Evolutionary conservation across 768 basidiomycete species (phyloP).

Genomic region (Calocybe indica): DNA sequence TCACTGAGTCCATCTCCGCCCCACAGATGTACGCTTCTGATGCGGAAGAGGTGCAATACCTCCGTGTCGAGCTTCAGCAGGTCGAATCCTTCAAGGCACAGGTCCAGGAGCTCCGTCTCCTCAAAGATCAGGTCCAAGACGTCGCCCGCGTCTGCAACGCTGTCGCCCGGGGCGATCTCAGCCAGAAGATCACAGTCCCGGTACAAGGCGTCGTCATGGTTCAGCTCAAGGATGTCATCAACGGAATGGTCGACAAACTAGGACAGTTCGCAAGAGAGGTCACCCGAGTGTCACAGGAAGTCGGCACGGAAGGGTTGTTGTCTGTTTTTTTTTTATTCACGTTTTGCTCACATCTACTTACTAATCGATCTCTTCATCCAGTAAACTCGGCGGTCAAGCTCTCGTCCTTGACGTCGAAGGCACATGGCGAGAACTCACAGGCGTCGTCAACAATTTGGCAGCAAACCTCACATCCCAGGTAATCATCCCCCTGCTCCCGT

Average conservation of each 20-base stretch:
- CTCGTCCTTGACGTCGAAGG: slow-evolving; percentile 85
- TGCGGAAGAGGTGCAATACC: slow-evolving; percentile 5
- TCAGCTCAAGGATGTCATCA: slow-evolving; percentile 75
- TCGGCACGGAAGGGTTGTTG: slow-evolving; percentile 69
- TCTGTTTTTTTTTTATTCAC: neutral
- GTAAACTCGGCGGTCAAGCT: slow-evolving; percentile 85
- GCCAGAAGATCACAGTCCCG: slow-evolving; percentile 73
- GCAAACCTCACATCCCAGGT: slow-evolving; percentile 74
- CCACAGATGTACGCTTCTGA: slow-evolving; percentile 3
- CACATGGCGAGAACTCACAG: slow-evolving; percentile 82
- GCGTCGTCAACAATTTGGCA: slow-evolving; percentile 77
- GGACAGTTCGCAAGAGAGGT: slow-evolving; percentile 90
- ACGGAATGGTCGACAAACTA: slow-evolving; percentile 62
- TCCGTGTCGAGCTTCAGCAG: slow-evolving; percentile 1
- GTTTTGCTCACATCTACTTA: neutral
- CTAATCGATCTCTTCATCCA: slow-evolving; percentile 15
- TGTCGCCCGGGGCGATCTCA: slow-evolving; percentile 69
- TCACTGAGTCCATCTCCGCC: neutral
- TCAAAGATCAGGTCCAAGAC: slow-evolving; percentile 82
- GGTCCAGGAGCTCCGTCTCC: slow-evolving; percentile 70
- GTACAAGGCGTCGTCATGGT: slow-evolving; percentile 79
- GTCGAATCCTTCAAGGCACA: slow-evolving; percentile 5
- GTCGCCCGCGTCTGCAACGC: slow-evolving; percentile 79
- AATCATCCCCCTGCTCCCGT: slow-evolving; percentile 1
- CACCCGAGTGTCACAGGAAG: slow-evolving; percentile 79